These are phyloP conservation scores for Neoboletus brunneissimus DNA, from an alignment of 768 basidiomycete species.

Conservation along the genomic window DNA sequence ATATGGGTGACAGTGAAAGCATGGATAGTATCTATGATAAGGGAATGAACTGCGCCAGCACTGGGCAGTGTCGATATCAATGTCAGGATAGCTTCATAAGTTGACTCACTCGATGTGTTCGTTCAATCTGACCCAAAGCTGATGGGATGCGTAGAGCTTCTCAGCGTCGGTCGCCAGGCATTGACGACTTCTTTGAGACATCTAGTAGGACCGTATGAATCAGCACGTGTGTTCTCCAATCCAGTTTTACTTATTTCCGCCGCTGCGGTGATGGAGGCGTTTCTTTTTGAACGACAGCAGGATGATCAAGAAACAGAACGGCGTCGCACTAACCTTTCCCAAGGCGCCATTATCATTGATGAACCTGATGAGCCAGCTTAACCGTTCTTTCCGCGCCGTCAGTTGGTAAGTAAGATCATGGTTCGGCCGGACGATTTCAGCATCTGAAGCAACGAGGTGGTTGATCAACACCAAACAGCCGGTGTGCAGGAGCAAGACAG, in stretches of 20 bases:
- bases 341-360: conserved; percentile 85
- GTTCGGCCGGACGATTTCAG: conserved; percentile 64
- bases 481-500: neutral
- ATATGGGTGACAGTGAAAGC: conserved; percentile 54
- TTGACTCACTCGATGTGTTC: conserved; percentile 57
- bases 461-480: neutral
- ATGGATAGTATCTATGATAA: conserved; percentile 69
- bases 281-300: neutral
- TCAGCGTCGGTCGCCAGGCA: conserved; percentile 80
- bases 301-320: neutral
- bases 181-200: conserved; percentile 78
- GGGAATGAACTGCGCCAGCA: conserved; percentile 52
- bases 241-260: neutral
- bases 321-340: conserved; percentile 50
- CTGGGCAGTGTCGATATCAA: conserved; percentile 33
- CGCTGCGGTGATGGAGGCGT: neutral
- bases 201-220: conserved; percentile 41
- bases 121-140: conserved; percentile 79
- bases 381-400: conserved; percentile 65
- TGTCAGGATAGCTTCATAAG: neutral
- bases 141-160: conserved; percentile 76
- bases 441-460: conserved; percentile 39
- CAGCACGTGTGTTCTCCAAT: neutral
- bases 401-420: conserved; percentile 82
- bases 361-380: conserved; percentile 85